Percentiles rank a stretch among this genome's conserved stretches.
Conservation (phyloP, 106 monocot genomes). For the Posidonia australis region DNA sequence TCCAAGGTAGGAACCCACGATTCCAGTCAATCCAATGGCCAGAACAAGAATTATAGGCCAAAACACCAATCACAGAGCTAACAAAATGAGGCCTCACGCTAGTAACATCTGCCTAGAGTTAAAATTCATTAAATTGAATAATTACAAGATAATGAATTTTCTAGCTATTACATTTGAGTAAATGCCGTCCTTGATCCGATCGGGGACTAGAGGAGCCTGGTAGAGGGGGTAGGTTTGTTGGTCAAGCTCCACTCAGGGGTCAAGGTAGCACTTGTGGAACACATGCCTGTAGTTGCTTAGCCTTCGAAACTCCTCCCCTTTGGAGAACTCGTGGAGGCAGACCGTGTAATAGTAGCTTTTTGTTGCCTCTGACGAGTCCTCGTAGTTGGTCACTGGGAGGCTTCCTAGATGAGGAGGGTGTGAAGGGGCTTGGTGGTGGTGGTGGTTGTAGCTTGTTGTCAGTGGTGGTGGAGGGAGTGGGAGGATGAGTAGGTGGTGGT, state of each 20-base stretch:
- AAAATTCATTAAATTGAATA: no score
- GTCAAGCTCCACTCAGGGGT: constrained; percentile 25
- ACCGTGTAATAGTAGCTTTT: constrained; percentile 14
- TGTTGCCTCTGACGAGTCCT: not conserved
- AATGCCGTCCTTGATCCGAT: constrained; percentile 8
- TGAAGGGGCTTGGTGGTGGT: not conserved
- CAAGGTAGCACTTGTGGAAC: constrained; percentile 29
- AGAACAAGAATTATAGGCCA: no score
- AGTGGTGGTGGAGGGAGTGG: no score
- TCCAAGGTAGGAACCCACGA: no score
- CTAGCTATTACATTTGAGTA: no score
- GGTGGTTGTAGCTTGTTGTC: no score
- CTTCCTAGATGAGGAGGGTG: constrained; percentile 6
- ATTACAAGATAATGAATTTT: no score
- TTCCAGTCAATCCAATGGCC: no score
- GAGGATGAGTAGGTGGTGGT: no score
- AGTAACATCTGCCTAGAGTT: no score
- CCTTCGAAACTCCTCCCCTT: constrained; percentile 17
- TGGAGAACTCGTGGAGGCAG: constrained; percentile 26
- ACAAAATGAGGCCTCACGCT: no score
- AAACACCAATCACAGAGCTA: no score
- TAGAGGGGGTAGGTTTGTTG: constrained; percentile 28
- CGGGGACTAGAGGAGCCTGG: constrained; percentile 22
- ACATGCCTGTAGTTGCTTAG: constrained; percentile 29
- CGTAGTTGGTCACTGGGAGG: constrained; percentile 16